Conservation (phyloP, 306 rosid species). For the Cyamopsis tetragonoloba region DNA sequence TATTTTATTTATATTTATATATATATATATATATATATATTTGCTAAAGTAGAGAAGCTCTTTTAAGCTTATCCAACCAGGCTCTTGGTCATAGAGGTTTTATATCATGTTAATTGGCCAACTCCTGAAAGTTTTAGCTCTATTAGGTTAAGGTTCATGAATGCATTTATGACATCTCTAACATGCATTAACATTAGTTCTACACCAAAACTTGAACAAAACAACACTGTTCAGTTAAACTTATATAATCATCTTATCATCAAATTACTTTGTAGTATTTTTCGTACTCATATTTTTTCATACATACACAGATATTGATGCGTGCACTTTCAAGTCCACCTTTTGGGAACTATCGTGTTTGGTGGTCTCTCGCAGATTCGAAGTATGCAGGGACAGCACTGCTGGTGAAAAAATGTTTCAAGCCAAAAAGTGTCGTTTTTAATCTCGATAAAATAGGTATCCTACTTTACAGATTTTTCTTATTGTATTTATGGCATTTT, state of each 20-base stretch:
- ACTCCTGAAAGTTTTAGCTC: neutral
- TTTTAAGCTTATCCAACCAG: too few species aligned
- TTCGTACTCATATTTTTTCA: slow-evolving; percentile 6
- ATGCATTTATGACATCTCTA: neutral
- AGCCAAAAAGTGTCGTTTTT: slow-evolving; percentile 68
- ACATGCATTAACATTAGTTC: neutral
- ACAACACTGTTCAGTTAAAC: neutral
- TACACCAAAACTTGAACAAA: neutral
- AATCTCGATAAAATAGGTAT: slow-evolving; percentile 88
- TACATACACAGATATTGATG: slow-evolving; percentile 64
- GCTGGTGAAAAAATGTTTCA: slow-evolving; percentile 75
- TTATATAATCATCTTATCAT: neutral
- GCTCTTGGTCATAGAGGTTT: neutral
- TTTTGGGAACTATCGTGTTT: slow-evolving; percentile 65
- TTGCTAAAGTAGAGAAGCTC: too few species aligned
- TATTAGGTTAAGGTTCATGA: neutral
- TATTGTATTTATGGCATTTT: neutral
- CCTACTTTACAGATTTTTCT: neutral
- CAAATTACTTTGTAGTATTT: slow-evolving; percentile 11
- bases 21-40: too few species aligned
- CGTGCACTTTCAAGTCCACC: slow-evolving; percentile 86
- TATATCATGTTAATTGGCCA: neutral
- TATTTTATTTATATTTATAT: too few species aligned
- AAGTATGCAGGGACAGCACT: slow-evolving; percentile 97
- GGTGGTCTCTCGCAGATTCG: slow-evolving; percentile 99